Evolutionary conservation across 257 asterid genomes (phyloP).

Genomic region (Capsicum chinense): DNA sequence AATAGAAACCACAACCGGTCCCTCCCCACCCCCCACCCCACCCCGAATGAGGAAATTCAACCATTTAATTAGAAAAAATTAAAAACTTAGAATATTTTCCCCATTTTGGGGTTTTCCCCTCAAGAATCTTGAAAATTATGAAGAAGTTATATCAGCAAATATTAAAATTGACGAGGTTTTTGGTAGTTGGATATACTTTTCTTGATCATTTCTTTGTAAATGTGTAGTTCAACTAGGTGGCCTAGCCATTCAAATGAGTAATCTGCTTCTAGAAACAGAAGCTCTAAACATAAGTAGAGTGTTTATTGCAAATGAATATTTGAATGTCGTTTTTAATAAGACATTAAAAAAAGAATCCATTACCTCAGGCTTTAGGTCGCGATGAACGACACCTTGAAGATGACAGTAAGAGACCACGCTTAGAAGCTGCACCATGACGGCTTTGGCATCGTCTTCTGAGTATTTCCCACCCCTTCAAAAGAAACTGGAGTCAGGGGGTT

Average conservation of each 20-base stretch:
- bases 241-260: not conserved
- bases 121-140: not conserved
- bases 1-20: not conserved
- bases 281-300: slow-evolving; percentile 19
- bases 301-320: not conserved
- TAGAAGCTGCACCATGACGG: slow-evolving; percentile 65
- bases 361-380: slow-evolving; percentile 81
- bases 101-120: not conserved
- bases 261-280: not conserved
- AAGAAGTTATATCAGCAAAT: not conserved
- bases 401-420: slow-evolving; percentile 78
- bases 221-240: not conserved
- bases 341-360: not conserved
- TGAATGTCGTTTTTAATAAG: not conserved
- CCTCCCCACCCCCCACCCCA: not conserved
- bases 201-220: not conserved
- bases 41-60: not conserved
- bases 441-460: slow-evolving; percentile 71
- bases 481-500: slow-evolving; percentile 25
- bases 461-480: slow-evolving; percentile 69
- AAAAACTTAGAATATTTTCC: not conserved
- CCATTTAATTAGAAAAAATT: not conserved
- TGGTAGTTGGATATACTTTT: not conserved
- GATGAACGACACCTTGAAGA: slow-evolving; percentile 85
- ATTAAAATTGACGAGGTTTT: not conserved